Evolutionary conservation across 805 yeast species (phyloP).

Genomic region (Jamesozyma jinghongensis): DNA sequence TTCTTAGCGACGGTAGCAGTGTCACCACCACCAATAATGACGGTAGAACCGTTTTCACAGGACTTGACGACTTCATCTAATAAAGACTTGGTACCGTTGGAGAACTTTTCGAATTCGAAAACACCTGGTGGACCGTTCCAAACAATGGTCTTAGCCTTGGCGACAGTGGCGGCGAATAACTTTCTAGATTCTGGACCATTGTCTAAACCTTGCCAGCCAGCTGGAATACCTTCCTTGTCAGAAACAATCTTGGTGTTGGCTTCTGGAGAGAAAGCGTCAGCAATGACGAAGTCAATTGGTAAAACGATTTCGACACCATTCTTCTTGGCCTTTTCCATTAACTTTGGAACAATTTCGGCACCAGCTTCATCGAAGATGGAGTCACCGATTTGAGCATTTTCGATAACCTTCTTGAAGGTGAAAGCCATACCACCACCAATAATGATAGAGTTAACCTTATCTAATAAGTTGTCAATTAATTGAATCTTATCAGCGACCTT

Average conservation of each 20-base stretch:
- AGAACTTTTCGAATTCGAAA: constrained; percentile 89
- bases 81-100: constrained; percentile 84
- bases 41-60: constrained; percentile 81
- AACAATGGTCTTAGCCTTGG: constrained; percentile 92
- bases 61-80: constrained; percentile 83
- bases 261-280: constrained; percentile 86
- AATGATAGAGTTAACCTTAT: constrained; percentile 90
- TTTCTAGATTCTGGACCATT: constrained; percentile 83
- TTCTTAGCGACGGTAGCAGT: constrained; percentile 99
- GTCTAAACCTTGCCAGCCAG: constrained; percentile 92
- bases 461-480: constrained; percentile 91
- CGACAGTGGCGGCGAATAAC: constrained; percentile 73
- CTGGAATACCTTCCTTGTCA: constrained; percentile 88
- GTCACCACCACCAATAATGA: constrained; percentile 97
- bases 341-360: constrained; percentile 86
- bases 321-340: constrained; percentile 93
- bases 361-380: constrained; percentile 92
- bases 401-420: constrained; percentile 92
- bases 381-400: constrained; percentile 79
- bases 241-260: constrained; percentile 81
- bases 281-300: constrained; percentile 94
- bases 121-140: constrained; percentile 99
- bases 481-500: constrained; percentile 98
- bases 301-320: constrained; percentile 87
- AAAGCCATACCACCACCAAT: constrained; percentile 99